These are phyloP conservation scores for Scleroderma bovista DNA, from an alignment of 768 basidiomycete species.

Conservation along the genomic window DNA sequence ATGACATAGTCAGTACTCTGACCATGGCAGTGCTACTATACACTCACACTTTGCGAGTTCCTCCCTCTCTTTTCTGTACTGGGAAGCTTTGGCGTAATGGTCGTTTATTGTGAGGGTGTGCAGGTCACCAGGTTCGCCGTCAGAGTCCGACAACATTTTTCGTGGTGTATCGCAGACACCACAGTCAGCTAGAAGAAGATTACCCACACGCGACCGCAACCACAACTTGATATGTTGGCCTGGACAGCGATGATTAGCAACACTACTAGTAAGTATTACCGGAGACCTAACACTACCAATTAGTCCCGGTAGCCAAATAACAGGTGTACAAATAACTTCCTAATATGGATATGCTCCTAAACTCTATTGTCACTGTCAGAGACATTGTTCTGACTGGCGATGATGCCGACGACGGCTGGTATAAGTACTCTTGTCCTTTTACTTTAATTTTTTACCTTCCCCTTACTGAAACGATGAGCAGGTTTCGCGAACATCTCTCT, in stretches of 20 bases:
- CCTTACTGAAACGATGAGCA: slow-evolving; percentile 16
- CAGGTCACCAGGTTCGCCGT: slow-evolving; percentile 38
- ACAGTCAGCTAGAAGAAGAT: too few species aligned
- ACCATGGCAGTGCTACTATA: not conserved
- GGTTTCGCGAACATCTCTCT: slow-evolving; percentile 28
- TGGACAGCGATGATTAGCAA: too few species aligned
- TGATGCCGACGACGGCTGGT: not conserved
- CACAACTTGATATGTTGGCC: too few species aligned
- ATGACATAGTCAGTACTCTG: not conserved
- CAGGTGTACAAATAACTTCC: slow-evolving; percentile 2
- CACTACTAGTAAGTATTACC: too few species aligned
- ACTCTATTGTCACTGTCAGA: slow-evolving; percentile 9
- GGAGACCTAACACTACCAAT: too few species aligned
- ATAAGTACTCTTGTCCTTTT: slow-evolving; percentile 4
- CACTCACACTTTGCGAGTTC: slow-evolving; percentile 71
- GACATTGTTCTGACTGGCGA: slow-evolving; percentile 15
- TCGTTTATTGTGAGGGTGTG: slow-evolving; percentile 65
- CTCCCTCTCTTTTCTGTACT: slow-evolving; percentile 78
- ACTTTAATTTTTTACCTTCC: slow-evolving; percentile 6
- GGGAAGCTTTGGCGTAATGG: slow-evolving; percentile 77
- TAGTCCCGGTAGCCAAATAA: too few species aligned
- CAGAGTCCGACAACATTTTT: slow-evolving; percentile 45
- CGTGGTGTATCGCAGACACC: too few species aligned
- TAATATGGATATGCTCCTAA: not conserved
- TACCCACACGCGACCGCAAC: too few species aligned